Evolutionary conservation across 202 grass and related monocot species (phyloP), one percentile per base, ranked within the genome.

Genomic region (Digitaria exilis): DNA sequence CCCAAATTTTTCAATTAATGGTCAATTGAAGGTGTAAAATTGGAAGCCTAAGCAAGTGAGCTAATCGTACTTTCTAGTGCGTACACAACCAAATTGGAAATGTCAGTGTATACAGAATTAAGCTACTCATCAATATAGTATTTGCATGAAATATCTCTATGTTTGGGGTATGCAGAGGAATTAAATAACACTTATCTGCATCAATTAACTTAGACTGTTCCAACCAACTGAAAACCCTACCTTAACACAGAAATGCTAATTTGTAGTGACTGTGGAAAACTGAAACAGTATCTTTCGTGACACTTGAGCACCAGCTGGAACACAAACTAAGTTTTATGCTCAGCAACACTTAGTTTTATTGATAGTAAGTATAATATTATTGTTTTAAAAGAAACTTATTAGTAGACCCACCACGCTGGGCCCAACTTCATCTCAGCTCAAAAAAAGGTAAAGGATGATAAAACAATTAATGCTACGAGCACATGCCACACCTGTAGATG

Each of bases 401-500:
- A 21, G 43, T 80, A 10, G 24, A 21, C 0, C 8, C 13, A 82
- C 11, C 1, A 29, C 5, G 43, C 34, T 34, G 24, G 55, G 28
- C 4, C 44, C 45, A 81, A 21, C 41, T 70, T 43, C n/a, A 37
- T n/a, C 2, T 60, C 57, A 30, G 35, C 52, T 54, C 67, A 16
- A n/a, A 43, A 73, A 88, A 66, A 56, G 3, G 67, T 22, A 17
- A 34, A 34, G n/a, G 41, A 30, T 2, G 12, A 18, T 34, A 77
- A 19, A 9, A 21, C 16, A 66, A 51, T 50, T 74, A 67, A 71
- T 65, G 18, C 17, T 52, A n/a, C 42, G 45, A 87, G 54, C 65
- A 72, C 78, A 87, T 69, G 65, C 12, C 26, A 78, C 84, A 86
- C 96, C 91, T 99, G 96, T 61, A 99, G 80, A 87, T 99, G 96